Evolutionary conservation across 2,329 filamentous ascomycete genomes (phyloP), one percentile per base, ranked within the genome.

Genomic region (Nigrograna mackinnonii): DNA sequence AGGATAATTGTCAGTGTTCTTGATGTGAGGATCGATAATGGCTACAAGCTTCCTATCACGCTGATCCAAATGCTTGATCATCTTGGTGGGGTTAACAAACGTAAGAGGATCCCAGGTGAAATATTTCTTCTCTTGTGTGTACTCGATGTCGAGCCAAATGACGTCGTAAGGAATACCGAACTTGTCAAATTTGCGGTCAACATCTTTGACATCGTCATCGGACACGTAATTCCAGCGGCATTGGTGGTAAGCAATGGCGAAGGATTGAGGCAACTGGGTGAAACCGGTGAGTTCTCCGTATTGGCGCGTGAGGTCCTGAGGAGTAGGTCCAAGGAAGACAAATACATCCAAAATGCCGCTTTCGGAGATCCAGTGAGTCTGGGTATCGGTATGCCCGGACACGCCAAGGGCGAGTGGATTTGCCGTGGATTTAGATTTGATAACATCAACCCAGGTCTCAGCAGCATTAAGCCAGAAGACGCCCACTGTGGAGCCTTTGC

Each of bases 191-290:
- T 95, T 95, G 52, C 88, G 85, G 66, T 97, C 91, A 31, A 99
- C 92, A 60, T 97, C 91, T 68, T 89, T 95, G 44, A 99, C 91
- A 70, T 99, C 94, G 52, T 96, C 91, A 58, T 96, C 92, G 1
- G 90, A 95, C 43, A 96, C 86, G 66, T 99, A 99, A 73, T 99
- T 99, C 94, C 94, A 99, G 57, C 94, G 87, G 68, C 94, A 97
- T 69, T 99, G 94, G 64, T 99, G 94, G 70, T 97, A 96, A 11
- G 83, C 94, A 54, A 99, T 84, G 2, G 92, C 81, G 58, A 96
- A 96, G 50, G 94, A 87, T 60, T 96, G 91, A 2, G 94, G 94
- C 69, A 99, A 82, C 46, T 91, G 86, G 21, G 91, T 94, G 60
- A 85, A 92, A 19, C 94, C 94, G 6, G 94, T 99, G 34, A 99